phyloP scores from a whole-genome alignment of 2,329 filamentous ascomycete genomes.

The Neopestalotiopsis rosae region DNA sequence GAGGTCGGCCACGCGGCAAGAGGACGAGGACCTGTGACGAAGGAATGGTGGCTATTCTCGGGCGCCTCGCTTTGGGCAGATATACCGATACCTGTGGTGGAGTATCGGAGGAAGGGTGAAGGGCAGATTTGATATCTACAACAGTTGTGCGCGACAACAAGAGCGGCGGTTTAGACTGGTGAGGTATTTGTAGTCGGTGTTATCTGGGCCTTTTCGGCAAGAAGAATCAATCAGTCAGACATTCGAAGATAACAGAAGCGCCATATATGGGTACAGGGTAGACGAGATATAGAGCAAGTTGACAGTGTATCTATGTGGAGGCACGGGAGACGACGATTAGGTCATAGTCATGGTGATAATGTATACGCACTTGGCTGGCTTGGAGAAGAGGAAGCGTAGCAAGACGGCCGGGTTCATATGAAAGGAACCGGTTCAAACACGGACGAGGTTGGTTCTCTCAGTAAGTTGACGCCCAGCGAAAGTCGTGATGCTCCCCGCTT shows the following conservation, averaged over 20 bases:
- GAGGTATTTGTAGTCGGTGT: conserved; percentile 45
- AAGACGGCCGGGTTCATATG: conserved; percentile 89
- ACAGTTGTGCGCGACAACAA: conserved; percentile 13
- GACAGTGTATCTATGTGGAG: not conserved
- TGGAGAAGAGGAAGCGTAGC: conserved; percentile 84
- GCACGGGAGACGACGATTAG: conserved; percentile 13
- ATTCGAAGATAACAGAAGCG: not conserved
- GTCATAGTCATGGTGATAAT: not conserved
- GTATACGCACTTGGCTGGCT: conserved; percentile 83
- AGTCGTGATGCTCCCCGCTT: not conserved
- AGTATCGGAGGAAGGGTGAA: conserved; percentile 87
- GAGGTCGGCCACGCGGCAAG: conserved; percentile 83
- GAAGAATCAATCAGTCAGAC: not conserved
- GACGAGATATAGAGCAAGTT: not conserved
- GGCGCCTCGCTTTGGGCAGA: conserved; percentile 69
- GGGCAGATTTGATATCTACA: conserved; percentile 58
- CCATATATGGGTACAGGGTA: not conserved
- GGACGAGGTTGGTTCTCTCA: not conserved
- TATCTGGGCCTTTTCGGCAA: conserved; percentile 59
- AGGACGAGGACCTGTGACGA: conserved; percentile 82
- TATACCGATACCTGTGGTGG: conserved; percentile 77
- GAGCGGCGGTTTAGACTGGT: conserved; percentile 21
- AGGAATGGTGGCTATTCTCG: conserved; percentile 82
- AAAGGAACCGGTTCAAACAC: not conserved
- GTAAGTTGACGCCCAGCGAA: not conserved